These are phyloP conservation scores for Neurospora terricola DNA, from an alignment of 495 filamentous ascomycete species.

Conservation along the genomic window DNA sequence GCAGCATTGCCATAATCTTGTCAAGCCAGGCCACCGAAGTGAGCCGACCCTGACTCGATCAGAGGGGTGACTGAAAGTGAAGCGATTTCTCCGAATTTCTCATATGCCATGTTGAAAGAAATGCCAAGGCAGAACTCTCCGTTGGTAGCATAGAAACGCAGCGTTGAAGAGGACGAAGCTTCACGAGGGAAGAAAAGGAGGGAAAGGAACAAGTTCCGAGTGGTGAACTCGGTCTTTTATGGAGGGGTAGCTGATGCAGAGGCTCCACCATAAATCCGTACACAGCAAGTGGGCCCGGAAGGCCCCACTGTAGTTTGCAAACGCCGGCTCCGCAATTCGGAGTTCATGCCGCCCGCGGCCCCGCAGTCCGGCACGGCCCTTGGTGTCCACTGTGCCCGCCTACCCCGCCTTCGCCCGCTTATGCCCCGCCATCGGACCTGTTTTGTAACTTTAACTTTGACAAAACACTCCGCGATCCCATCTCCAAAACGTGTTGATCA, in stretches of 20 bases:
- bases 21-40: neutral
- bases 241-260: neutral
- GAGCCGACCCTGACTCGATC: neutral
- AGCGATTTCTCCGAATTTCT: neutral
- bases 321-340: neutral
- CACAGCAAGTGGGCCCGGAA: neutral
- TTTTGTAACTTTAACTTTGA: neutral
- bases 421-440: neutral
- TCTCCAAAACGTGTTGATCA: too few species aligned
- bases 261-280: neutral
- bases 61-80: neutral
- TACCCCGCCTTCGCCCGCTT: neutral
- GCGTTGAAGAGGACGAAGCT: neutral
- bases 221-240: neutral
- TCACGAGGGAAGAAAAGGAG: neutral
- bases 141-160: neutral
- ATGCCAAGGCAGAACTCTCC: neutral
- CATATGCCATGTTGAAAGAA: neutral
- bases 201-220: neutral
- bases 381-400: neutral
- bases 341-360: neutral
- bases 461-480: neutral
- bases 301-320: neutral
- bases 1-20: conserved; percentile 1
- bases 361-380: neutral